phyloP scores from a whole-genome alignment of 805 yeast species.

The Brettanomyces custersianus region DNA sequence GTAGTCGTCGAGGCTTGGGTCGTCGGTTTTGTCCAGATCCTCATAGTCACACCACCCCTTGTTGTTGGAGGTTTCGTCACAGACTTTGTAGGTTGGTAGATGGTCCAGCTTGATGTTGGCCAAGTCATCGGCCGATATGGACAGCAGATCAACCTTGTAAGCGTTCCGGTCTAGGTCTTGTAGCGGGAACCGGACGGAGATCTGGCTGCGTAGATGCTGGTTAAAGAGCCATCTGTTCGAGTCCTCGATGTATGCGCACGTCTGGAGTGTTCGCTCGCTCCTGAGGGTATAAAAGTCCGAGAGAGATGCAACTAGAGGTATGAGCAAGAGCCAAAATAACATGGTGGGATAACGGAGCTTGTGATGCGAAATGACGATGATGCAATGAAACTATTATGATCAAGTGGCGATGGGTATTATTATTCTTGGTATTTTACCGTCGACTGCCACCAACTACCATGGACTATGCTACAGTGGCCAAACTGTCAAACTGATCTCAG shows the following conservation, averaged over 20 bases:
- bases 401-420: no score
- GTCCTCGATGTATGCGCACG: constrained; percentile 24
- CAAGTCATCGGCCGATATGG: constrained; percentile 19
- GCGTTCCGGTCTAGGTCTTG: background rate
- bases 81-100: constrained; percentile 19
- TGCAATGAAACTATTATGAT: no score
- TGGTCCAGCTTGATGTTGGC: constrained; percentile 16
- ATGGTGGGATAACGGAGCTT: no score
- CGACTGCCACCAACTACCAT: no score
- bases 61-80: constrained; percentile 22
- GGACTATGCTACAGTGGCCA: no score
- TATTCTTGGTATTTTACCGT: no score
- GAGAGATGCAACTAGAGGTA: constrained; percentile 8
- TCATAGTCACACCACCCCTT: constrained; percentile 16
- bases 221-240: constrained; percentile 14
- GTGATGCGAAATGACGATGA: no score
- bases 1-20: constrained; percentile 11
- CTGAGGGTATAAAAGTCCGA: constrained; percentile 16
- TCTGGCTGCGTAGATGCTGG: constrained; percentile 12
- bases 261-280: constrained; percentile 17
- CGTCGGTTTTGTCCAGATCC: constrained; percentile 7
- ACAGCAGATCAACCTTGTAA: constrained; percentile 13
- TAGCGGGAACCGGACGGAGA: constrained; percentile 13
- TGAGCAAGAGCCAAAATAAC: background rate
- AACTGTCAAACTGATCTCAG: no score